These are phyloP conservation scores for Hemisphaericaspora subhashii DNA, from an alignment of 1,139 yeast genomes.

Conservation along the genomic window DNA sequence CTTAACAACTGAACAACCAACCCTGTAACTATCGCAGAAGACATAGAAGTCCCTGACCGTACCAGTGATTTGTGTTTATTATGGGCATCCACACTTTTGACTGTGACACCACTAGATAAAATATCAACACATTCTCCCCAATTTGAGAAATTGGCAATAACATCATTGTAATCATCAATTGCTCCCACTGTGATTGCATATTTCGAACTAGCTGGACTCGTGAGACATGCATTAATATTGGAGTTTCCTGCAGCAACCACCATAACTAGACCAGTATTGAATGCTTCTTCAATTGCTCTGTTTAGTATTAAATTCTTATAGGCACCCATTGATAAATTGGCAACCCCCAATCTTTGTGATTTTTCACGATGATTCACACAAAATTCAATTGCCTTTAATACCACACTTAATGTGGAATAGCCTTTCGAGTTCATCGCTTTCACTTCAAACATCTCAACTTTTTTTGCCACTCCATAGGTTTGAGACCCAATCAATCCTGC, in stretches of 20 bases:
- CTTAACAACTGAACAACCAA: conserved; percentile 62
- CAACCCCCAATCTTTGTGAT: conserved; percentile 52
- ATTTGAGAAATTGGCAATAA: conserved; percentile 30
- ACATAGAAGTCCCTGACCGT: conserved; percentile 86
- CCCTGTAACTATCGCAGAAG: conserved; percentile 81
- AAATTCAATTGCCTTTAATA: conserved; percentile 67
- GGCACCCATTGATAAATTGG: conserved; percentile 78
- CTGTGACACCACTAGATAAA: conserved; percentile 45
- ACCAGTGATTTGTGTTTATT: conserved; percentile 30
- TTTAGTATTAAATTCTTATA: conserved; percentile 61
- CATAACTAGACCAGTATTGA: conserved; percentile 63
- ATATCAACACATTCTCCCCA: conserved; percentile 35
- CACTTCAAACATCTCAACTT: conserved; percentile 64
- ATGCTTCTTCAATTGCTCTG: conserved; percentile 68
- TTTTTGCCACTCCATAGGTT: conserved; percentile 76
- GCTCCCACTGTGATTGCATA: conserved; percentile 35
- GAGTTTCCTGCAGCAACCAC: conserved; percentile 87
- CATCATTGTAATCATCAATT: conserved; percentile 22
- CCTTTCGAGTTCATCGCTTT: conserved; percentile 33
- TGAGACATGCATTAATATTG: conserved; percentile 67
- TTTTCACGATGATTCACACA: conserved; percentile 56
- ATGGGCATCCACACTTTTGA: conserved; percentile 21
- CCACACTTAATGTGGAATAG: conserved; percentile 62
- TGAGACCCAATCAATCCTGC: conserved; percentile 80
- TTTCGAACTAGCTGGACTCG: conserved; percentile 50